phyloP scores from a whole-genome alignment of 108 stramenopile genomes.

The Parmales sp. region DNA sequence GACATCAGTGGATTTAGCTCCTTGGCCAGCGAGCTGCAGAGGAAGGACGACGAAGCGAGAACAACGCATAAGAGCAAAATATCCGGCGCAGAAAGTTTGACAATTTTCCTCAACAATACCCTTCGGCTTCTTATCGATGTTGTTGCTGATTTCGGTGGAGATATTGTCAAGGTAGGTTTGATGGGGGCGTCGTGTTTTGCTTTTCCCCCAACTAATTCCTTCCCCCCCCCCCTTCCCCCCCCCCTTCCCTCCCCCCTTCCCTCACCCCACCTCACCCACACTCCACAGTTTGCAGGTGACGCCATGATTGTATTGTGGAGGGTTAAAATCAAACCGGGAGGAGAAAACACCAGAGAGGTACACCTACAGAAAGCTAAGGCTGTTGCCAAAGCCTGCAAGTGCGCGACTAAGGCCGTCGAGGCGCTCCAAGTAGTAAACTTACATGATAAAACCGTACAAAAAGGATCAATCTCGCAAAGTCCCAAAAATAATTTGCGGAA shows the following conservation, averaged over 20 bases:
- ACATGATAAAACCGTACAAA: neutral
- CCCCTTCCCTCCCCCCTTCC: too few relatives aligned
- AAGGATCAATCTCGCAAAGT: neutral
- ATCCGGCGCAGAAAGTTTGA: neutral
- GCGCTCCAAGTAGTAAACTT: neutral
- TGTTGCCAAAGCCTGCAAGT: neutral
- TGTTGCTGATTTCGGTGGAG: neutral
- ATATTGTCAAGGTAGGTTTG: conserved; percentile 8
- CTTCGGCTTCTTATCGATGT: neutral
- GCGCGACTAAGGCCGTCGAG: neutral
- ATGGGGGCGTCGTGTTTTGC: too few relatives aligned
- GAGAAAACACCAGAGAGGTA: neutral
- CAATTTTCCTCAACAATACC: neutral
- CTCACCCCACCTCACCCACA: too few relatives aligned
- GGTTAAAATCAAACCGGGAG: neutral
- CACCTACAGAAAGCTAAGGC: neutral
- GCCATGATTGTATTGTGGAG: neutral
- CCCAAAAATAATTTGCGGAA: neutral
- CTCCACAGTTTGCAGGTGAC: conserved; percentile 5
- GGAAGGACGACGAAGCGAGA: too few relatives aligned
- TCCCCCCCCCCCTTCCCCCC: too few relatives aligned
- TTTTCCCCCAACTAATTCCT: too few relatives aligned
- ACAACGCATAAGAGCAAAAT: too few relatives aligned
- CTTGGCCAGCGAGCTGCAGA: too few relatives aligned
- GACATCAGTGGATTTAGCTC: too few relatives aligned